Evolutionary conservation across 805 yeast species (phyloP).

Genomic region (Lipomyces sp.): DNA sequence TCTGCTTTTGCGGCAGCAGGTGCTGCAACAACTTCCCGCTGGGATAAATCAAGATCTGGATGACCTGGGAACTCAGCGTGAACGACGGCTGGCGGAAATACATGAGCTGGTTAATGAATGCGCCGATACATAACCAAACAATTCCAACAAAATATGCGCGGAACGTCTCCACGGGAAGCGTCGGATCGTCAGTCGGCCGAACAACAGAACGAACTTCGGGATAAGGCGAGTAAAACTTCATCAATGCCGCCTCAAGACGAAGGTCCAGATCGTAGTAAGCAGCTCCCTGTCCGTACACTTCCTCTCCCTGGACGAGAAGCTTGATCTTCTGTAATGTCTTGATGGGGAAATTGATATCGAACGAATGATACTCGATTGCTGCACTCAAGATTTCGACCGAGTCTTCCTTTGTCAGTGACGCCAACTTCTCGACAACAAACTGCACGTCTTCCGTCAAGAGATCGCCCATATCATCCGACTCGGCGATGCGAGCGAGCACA

Average conservation of each 20-base stretch:
- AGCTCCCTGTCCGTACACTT: conserved; percentile 6
- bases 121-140: conserved; percentile 53
- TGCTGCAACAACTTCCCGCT: conserved; percentile 47
- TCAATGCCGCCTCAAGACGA: conserved; percentile 37
- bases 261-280: conserved; percentile 31
- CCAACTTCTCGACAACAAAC: conserved; percentile 45
- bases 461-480: conserved; percentile 20
- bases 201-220: conserved; percentile 65
- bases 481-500: conserved; percentile 8
- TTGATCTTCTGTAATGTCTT: conserved; percentile 39
- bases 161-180: conserved; percentile 44
- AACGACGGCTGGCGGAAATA: conserved; percentile 55
- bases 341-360: conserved; percentile 46
- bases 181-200: conserved; percentile 4
- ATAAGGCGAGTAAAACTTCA: conserved; percentile 50
- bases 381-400: conserved; percentile 40
- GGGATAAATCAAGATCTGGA: conserved; percentile 59
- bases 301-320: conserved; percentile 33
- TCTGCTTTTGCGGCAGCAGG: conserved; percentile 40
- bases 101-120: conserved; percentile 55
- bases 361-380: conserved; percentile 41
- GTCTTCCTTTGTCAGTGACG: conserved; percentile 38
- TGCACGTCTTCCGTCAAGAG: conserved; percentile 19
- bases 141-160: conserved; percentile 52
- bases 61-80: conserved; percentile 50